phyloP scores from a whole-genome alignment of 306 rosid genomes.

The Cicer arietinum region DNA sequence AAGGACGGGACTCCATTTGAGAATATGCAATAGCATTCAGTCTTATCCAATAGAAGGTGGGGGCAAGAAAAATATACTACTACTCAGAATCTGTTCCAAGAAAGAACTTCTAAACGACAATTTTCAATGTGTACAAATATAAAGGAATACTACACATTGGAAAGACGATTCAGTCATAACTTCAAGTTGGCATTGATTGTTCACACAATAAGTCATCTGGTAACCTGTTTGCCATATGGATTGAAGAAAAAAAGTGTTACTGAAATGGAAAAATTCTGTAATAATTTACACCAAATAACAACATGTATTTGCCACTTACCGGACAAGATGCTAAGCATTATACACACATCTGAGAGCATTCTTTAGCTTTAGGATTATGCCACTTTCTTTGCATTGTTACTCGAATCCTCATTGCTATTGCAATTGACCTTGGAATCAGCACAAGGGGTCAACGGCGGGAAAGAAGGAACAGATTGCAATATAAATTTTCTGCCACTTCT shows the following conservation, averaged over 20 bases:
- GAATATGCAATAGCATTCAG: conserved; percentile 27
- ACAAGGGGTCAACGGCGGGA: conserved; percentile 71
- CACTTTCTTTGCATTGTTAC: conserved; percentile 36
- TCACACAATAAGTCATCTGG: conserved; percentile 13
- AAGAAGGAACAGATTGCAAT: conserved; percentile 58
- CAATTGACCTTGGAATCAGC: conserved; percentile 44
- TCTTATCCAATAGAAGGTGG: background rate
- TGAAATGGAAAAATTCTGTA: conserved; percentile 4
- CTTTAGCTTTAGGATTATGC: conserved; percentile 31
- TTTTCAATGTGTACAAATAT: conserved; percentile 15
- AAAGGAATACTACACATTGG: conserved; percentile 15
- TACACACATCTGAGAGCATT: conserved; percentile 28
- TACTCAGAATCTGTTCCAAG: background rate
- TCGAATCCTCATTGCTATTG: conserved; percentile 37
- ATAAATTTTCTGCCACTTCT: conserved; percentile 62
- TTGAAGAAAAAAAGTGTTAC: conserved; percentile 7
- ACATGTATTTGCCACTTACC: conserved; percentile 12
- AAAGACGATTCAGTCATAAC: conserved; percentile 35
- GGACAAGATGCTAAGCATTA: conserved; percentile 40
- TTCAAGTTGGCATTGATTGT: conserved; percentile 2
- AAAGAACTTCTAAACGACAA: conserved; percentile 19
- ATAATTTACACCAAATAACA: background rate
- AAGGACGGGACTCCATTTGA: conserved; percentile 9
- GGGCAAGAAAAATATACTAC: background rate
- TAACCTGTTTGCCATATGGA: conserved; percentile 41